A percentile compares a stretch with the other conserved stretches of the same genome.
Evolutionary conservation across 345 rosid species (phyloP).

Genomic region (Gossypioides kirkii): DNA sequence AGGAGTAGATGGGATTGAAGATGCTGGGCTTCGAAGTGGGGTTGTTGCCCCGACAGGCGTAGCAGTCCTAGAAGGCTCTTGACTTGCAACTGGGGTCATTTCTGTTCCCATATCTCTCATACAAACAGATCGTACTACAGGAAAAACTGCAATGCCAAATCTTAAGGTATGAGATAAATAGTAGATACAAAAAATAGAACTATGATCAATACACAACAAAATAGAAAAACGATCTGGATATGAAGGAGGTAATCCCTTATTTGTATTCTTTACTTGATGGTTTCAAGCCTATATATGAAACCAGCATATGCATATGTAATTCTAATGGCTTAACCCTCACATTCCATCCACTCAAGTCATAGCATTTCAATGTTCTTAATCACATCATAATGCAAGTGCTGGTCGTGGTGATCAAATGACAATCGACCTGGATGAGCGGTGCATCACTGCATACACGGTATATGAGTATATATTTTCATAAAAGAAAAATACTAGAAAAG

Average conservation of each 20-base stretch:
- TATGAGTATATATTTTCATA: neutral
- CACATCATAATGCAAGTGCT: neutral
- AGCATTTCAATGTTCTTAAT: neutral
- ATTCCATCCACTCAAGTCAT: neutral
- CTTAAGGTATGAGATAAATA: neutral
- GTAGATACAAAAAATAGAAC: neutral
- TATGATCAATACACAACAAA: neutral
- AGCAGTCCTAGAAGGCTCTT: constrained; percentile 71
- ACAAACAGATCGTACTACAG: constrained; percentile 53
- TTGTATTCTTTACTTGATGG: neutral
- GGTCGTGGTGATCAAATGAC: neutral
- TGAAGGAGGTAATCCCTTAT: neutral
- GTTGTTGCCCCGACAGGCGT: constrained; percentile 63
- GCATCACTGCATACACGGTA: neutral
- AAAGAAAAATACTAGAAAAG: neutral
- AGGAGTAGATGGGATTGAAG: constrained; percentile 70
- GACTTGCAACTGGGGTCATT: constrained; percentile 69
- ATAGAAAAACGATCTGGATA: neutral
- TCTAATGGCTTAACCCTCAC: neutral
- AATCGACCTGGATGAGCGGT: neutral
- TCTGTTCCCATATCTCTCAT: constrained; percentile 90
- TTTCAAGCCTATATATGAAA: neutral
- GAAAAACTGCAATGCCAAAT: constrained; percentile 36
- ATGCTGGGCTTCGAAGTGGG: constrained; percentile 66
- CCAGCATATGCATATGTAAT: neutral